phyloP scores from a whole-genome alignment of 805 yeast genomes.

The Schwanniomyces vanrijiae region DNA sequence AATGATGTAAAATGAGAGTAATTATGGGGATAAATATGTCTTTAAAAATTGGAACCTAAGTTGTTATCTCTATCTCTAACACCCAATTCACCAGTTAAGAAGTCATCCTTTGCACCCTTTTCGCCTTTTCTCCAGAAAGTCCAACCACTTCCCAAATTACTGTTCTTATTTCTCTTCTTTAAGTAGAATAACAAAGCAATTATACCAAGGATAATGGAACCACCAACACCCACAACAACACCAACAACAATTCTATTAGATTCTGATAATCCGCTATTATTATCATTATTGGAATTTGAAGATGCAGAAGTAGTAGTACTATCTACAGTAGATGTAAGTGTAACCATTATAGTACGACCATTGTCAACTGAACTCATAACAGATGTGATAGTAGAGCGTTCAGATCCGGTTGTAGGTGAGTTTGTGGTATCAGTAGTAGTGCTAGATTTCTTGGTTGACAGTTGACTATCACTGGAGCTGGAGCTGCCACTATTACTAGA shows the following conservation, averaged over 20 bases:
- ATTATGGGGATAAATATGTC: background rate
- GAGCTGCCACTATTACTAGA: background rate
- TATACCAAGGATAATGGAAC: slow-evolving; percentile 37
- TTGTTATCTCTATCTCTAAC: slow-evolving; percentile 48
- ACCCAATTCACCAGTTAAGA: slow-evolving; percentile 46
- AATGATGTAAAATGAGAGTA: background rate
- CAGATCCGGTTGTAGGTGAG: background rate
- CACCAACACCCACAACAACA: slow-evolving; percentile 49
- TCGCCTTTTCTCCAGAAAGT: slow-evolving; percentile 50
- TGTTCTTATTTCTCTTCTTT: slow-evolving; percentile 32
- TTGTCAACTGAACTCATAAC: slow-evolving; percentile 32
- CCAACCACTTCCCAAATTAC: slow-evolving; percentile 37
- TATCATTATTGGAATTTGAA: slow-evolving; percentile 10
- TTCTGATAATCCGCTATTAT: slow-evolving; percentile 34
- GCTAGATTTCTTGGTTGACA: slow-evolving; percentile 4
- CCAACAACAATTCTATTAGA: slow-evolving; percentile 47
- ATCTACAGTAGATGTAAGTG: slow-evolving; percentile 34
- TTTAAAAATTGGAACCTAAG: slow-evolving; percentile 44
- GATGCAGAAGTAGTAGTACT: slow-evolving; percentile 24
- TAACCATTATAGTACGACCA: slow-evolving; percentile 40
- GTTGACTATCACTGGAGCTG: background rate
- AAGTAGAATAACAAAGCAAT: slow-evolving; percentile 33
- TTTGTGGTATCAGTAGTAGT: slow-evolving; percentile 6
- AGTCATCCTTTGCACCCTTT: slow-evolving; percentile 40
- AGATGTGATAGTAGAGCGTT: slow-evolving; percentile 17